Evolutionary conservation across 108 stramenopile genomes (phyloP), one percentile per base, ranked within the genome.

Genomic region (Pseudonitzschia delicatissima): DNA sequence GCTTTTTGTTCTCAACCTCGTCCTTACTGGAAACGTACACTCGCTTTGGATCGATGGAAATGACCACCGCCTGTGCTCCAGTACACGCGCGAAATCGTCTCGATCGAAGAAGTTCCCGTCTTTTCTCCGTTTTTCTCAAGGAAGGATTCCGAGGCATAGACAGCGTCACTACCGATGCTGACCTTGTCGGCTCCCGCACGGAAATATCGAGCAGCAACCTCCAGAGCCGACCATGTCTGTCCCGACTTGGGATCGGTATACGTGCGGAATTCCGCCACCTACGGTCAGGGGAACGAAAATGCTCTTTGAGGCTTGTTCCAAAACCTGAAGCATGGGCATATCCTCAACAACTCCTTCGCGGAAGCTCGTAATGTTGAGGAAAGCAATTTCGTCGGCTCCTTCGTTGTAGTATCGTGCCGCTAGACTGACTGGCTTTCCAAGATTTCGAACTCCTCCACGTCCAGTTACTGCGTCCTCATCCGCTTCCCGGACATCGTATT

Each of bases 131-230:
- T 77, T 20, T 66, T 73, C 20, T 61, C 69, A 33, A 86, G 67
- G 65, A 79, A 83, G 23, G 73, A 78, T 75, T 97, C 94, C 0
- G 96, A 89, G 5, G 98, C 98, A 44, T 82, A 66, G 4, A 99
- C 98, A 9, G 96, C 93, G 69, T 99, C 97, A 48, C 92, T 94
- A 6, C 98, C 98, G 28, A 99, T 87, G 64, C 92, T 94, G 13
- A 87, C 80, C 86, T 99, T 99, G 72, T 99, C 98, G 5, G 98
- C 98, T n/a, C 98, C 98, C 25, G 98, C 96, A 47, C 98, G 77
- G 69, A 99, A 99, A 74, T 99, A 99, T 7, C 94, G 69, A n/a
- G 87, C 77, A 0, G 98, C 98, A 40, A 99, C 98, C 58, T 99
- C 96, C 62, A 97, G 68, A 7, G 97, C 96, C 4, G 86, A 83